These are phyloP conservation scores for Aspergillus novofumigatus DNA, from an alignment of 2,329 filamentous ascomycete genomes.

Conservation along the genomic window DNA sequence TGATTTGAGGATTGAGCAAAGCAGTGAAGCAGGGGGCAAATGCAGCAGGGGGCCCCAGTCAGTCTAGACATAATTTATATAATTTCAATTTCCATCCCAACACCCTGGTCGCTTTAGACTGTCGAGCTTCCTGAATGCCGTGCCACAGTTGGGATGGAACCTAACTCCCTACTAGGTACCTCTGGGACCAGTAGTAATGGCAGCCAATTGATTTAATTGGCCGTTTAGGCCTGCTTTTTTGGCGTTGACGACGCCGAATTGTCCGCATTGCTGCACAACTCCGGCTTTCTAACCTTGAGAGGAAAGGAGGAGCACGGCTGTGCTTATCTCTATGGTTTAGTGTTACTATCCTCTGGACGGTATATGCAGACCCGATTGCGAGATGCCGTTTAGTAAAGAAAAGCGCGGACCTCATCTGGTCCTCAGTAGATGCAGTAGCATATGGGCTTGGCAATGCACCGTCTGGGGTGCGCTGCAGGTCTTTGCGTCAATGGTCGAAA, in stretches of 20 bases:
- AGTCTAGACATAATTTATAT: not conserved
- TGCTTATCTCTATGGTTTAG: not conserved
- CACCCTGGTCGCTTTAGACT: not conserved
- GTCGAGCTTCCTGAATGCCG: not conserved
- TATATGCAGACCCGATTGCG: not conserved
- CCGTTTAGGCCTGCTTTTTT: not conserved
- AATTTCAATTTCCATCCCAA: not conserved
- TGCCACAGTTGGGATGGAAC: not conserved
- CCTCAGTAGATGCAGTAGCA: constrained; percentile 9
- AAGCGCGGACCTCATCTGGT: constrained; percentile 14
- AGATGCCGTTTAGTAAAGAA: not conserved
- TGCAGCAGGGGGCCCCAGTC: not conserved
- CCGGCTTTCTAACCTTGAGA: not conserved
- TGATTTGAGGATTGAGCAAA: not conserved
- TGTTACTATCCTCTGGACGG: not conserved
- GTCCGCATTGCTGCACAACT: not conserved
- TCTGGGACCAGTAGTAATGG: not conserved
- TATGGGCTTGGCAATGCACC: constrained; percentile 13
- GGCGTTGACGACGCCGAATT: not conserved
- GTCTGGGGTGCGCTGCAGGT: constrained; percentile 2
- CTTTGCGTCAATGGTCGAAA: constrained; percentile 10
- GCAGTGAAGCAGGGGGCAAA: not conserved
- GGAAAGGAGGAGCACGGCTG: not conserved
- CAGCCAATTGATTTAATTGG: not conserved
- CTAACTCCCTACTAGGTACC: not conserved